Percentiles rank a stretch among this genome's conserved stretches.
phyloP scores from a whole-genome alignment of 2,329 filamentous ascomycete species.

The Cladosporium sp. region DNA sequence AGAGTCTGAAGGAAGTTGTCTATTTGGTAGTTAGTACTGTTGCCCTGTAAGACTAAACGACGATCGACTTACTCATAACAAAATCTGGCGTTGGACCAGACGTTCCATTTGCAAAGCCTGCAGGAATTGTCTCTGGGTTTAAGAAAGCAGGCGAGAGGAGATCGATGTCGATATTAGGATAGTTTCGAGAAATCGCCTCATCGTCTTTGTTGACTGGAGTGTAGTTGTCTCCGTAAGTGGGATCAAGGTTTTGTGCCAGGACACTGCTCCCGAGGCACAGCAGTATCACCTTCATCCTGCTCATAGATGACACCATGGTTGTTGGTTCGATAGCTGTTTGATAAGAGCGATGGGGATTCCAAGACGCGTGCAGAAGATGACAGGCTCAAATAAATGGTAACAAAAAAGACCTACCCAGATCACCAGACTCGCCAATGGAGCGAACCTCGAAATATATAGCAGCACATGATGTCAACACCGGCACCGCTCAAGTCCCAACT shows the following conservation, averaged over 20 bases:
- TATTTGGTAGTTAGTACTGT: constrained; percentile 13
- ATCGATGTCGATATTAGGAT: constrained; percentile 36
- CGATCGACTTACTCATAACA: constrained; percentile 19
- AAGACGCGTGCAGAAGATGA: not conserved
- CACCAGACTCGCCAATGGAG: not conserved
- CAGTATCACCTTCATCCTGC: not conserved
- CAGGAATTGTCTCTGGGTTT: constrained; percentile 31
- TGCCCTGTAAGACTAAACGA: too few species aligned
- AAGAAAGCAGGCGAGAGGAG: constrained; percentile 37
- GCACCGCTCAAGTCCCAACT: not conserved
- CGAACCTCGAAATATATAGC: constrained; percentile 1
- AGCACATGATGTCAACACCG: not conserved
- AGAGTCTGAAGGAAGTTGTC: constrained; percentile 23
- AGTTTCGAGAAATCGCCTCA: constrained; percentile 32
- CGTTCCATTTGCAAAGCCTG: constrained; percentile 35
- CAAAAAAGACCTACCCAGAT: not conserved
- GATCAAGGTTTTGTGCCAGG: constrained; percentile 5
- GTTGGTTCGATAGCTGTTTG: not conserved
- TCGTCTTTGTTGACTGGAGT: constrained; percentile 5
- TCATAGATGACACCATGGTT: not conserved
- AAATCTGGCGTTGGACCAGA: constrained; percentile 36
- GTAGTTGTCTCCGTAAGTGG: constrained; percentile 13
- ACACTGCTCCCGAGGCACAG: constrained; percentile 15
- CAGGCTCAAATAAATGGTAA: not conserved
- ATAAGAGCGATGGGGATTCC: not conserved